These are phyloP conservation scores for Cladosporium phlei DNA, from an alignment of 2,329 filamentous ascomycete genomes.

Conservation along the genomic window DNA sequence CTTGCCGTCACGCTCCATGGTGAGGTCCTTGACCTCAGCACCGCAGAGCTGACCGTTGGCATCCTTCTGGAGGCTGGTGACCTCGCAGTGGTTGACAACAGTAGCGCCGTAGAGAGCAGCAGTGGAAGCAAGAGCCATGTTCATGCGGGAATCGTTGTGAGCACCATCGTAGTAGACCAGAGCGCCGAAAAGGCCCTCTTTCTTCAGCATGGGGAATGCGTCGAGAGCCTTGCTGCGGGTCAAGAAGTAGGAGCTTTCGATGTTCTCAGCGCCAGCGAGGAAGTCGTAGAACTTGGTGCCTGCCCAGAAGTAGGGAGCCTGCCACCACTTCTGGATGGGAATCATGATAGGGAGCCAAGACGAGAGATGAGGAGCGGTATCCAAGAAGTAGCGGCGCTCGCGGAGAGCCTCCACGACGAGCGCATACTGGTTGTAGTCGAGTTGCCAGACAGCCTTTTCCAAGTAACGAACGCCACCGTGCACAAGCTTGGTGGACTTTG, in stretches of 20 bases:
- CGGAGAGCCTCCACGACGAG: slow-evolving; percentile 77
- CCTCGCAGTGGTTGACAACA: slow-evolving; percentile 77
- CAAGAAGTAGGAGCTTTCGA: slow-evolving; percentile 84
- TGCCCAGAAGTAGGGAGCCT: slow-evolving; percentile 73
- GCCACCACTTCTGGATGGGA: slow-evolving; percentile 77
- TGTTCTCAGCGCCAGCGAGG: slow-evolving; percentile 77
- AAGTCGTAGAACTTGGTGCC: slow-evolving; percentile 81
- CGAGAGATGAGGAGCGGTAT: slow-evolving; percentile 77
- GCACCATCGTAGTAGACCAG: slow-evolving; percentile 89
- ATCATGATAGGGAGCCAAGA: slow-evolving; percentile 80
- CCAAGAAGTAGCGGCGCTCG: slow-evolving; percentile 77
- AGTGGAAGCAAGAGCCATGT: slow-evolving; percentile 81
- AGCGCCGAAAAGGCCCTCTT: slow-evolving; percentile 70
- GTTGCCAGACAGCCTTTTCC: slow-evolving; percentile 80
- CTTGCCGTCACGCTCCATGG: slow-evolving; percentile 62
- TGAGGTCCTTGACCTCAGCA: slow-evolving; percentile 66
- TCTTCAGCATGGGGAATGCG: slow-evolving; percentile 84
- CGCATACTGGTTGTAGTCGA: slow-evolving; percentile 74
- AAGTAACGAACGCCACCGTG: slow-evolving; percentile 81
- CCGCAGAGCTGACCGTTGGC: slow-evolving; percentile 67
- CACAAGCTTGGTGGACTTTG: slow-evolving; percentile 82
- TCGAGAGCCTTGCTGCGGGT: slow-evolving; percentile 81
- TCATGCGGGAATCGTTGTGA: slow-evolving; percentile 91
- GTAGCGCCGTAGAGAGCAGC: slow-evolving; percentile 82
- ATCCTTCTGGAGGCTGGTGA: slow-evolving; percentile 72